Evolutionary conservation across 1,284 basidiomycete species (phyloP), one percentile per base, ranked within the genome.

Genomic region (Boletellus deceptivus): DNA sequence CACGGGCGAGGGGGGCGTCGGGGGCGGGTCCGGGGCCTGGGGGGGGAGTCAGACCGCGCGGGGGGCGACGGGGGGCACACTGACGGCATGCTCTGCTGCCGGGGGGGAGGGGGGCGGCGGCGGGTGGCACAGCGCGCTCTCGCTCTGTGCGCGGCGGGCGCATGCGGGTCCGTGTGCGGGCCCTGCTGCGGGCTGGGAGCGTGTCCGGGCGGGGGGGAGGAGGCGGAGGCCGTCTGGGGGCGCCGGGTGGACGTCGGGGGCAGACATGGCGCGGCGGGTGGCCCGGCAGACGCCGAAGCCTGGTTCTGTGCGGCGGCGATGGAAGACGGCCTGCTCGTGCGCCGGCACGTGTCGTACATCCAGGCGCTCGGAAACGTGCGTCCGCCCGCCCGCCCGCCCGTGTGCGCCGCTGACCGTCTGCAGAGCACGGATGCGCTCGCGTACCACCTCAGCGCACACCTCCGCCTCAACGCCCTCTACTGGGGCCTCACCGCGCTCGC

Each of bases 381-480:
- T n/a, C 25, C 4, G 20, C n/a, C 14, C 48, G 55, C 17, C 25
- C 4, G 20, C n/a, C 14, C 14, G 20, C 39, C 5, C 33, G 33
- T 14, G 5, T 6, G 3, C 14, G 24, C 20, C 16, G 18, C 53
- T 60, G 17, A 64, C 25, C 36, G 45, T 25, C 1, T 5, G 10
- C 65, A 93, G 91, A 87, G 80, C 69, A 86, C 87, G 56, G 82
- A 93, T 75, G 91, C 93, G 59, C 77, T 96, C n/a, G 78, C 83
- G 1, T 99, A 98, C 73, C 92, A 98, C 69, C 78, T 96, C 40
- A 97, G 95, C 0, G 80, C 93, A 8, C 96, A 99, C 71, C 79
- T 99, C 8, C 91, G 96, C 9, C 78, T 98, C 72, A 99, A 98
- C 68, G 96, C 94, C 9, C 79, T 98, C 16, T 99, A 98, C 71